Evolutionary conservation across 1,284 basidiomycete genomes (phyloP).

Genomic region (Coniferiporia sulphurascens): DNA sequence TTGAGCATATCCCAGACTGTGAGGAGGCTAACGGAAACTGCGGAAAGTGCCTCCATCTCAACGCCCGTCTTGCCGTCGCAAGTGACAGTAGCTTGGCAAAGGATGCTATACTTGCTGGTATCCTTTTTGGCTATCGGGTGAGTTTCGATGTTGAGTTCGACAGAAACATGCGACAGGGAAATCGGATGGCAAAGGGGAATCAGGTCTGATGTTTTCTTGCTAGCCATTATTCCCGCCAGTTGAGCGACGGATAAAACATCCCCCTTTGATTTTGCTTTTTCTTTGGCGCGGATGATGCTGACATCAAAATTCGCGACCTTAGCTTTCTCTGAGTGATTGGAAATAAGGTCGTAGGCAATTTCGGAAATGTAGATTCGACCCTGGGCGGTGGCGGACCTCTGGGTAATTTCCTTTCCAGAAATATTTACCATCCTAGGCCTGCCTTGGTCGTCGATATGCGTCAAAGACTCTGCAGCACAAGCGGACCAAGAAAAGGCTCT

Average conservation of each 20-base stretch:
- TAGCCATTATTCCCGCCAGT: constrained; percentile 82
- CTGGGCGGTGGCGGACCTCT: constrained; percentile 68
- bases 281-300: constrained; percentile 32
- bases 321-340: constrained; percentile 30
- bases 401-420: constrained; percentile 57
- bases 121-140: neutral
- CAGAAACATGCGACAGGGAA: constrained; percentile 62
- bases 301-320: constrained; percentile 14
- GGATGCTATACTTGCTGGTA: constrained; percentile 43
- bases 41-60: constrained; percentile 92
- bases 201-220: constrained; percentile 76
- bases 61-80: constrained; percentile 83
- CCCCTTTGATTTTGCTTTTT: constrained; percentile 61
- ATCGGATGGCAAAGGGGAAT: constrained; percentile 87
- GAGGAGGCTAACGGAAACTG: constrained; percentile 71
- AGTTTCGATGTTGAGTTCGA: constrained; percentile 48
- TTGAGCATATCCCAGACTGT: constrained; percentile 94
- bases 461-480: constrained; percentile 32
- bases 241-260: constrained; percentile 77
- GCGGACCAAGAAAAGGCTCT: neutral
- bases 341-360: constrained; percentile 61
- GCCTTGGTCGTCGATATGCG: constrained; percentile 69
- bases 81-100: constrained; percentile 62
- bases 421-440: constrained; percentile 81
- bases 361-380: constrained; percentile 72